Evolutionary conservation across 192 early-diverging fungal species (phyloP), one percentile per base, ranked within the genome.

Genomic region (Thamnidium elegans): DNA sequence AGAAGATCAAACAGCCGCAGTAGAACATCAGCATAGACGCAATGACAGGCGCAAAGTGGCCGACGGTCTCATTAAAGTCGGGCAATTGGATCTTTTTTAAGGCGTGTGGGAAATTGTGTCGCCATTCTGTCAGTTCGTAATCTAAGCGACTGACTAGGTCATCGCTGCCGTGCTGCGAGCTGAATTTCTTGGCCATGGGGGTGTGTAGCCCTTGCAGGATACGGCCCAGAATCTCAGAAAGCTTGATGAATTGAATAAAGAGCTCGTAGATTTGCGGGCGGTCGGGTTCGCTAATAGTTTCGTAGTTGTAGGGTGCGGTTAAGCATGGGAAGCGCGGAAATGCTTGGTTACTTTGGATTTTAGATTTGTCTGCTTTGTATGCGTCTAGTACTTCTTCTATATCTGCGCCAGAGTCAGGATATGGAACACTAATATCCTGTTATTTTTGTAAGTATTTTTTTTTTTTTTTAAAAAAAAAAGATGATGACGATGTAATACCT

Each of bases 71-170:
- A 15, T 56, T 30, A 56, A 56, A 56, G n/a, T 56, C 55, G 2
- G 7, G 31, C 10, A 56, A 17, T 56, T 34, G 31, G 7, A 34
- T 34, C 2, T 56, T 39, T 56, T 10, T 56, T n/a, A 56, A 44
- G 13, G 64, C 53, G 3, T 50, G 32, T 13, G 66, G 66, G 1
- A 68, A 51, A 13, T 36, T 52, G 34, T 45, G 20, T 0, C 66
- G 66, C 66, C 66, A 68, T 34, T 62, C 59, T 8, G 66, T 68
- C 36, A 68, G 52, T 31, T 50, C 59, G 48, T 53, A 48, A 61
- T 68, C 66, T 20, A 68, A 20, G 10, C 55, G 47, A 19, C 46
- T 61, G 26, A 68, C 58, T 19, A 68, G 39, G 1, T 44, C 56
- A 45, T 68, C 66, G 36, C 66, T 68, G 21, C 66, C 66, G 50